Evolutionary conservation across 371 early-diverging fungal species (phyloP).

Genomic region (Funneliformis caledonium): DNA sequence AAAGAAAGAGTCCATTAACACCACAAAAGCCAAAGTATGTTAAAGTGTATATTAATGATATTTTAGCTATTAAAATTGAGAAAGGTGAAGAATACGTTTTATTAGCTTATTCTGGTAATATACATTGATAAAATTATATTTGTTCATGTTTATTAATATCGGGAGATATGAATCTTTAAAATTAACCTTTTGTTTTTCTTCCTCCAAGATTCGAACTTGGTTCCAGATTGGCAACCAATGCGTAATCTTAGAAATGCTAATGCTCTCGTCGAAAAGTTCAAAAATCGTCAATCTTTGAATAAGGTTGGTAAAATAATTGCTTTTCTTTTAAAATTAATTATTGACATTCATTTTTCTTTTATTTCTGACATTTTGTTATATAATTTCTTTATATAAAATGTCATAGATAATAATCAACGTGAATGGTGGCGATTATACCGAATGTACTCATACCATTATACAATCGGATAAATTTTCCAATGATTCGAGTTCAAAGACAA

Average conservation of each 20-base stretch:
- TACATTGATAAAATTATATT: background rate
- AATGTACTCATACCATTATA: background rate
- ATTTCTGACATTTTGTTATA: background rate
- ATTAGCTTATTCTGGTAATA: conserved; percentile 5
- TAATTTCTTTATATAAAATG: too few species aligned
- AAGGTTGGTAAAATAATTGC: background rate
- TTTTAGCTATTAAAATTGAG: background rate
- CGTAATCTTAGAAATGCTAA: conserved; percentile 16
- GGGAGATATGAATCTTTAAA: background rate
- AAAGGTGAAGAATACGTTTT: conserved; percentile 8
- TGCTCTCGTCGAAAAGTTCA: background rate
- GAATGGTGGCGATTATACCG: background rate
- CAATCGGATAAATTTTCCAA: background rate
- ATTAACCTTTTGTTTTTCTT: background rate
- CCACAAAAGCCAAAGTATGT: background rate
- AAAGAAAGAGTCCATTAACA: background rate
- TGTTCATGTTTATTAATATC: background rate
- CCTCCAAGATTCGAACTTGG: background rate
- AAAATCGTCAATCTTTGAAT: too few species aligned
- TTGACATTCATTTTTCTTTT: too few species aligned
- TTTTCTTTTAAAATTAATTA: too few species aligned
- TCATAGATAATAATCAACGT: background rate
- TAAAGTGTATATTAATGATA: background rate
- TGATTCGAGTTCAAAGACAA: background rate
- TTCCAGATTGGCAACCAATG: conserved; percentile 4